phyloP scores from a whole-genome alignment of 345 rosid genomes.

The Hibiscus mutabilis region DNA sequence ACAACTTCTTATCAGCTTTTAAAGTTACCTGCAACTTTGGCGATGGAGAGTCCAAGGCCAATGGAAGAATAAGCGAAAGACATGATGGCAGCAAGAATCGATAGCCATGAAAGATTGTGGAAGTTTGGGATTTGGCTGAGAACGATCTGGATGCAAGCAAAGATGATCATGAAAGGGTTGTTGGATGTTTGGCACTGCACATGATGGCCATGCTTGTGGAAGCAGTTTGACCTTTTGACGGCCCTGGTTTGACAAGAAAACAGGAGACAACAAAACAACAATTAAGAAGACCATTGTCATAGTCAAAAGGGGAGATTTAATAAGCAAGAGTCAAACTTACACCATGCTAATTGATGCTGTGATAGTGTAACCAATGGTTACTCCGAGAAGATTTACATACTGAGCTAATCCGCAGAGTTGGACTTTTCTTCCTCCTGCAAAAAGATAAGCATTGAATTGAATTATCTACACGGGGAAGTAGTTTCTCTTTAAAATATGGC shows the following conservation, averaged over 20 bases:
- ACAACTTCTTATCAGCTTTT: too few species aligned
- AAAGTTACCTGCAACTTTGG: conserved; percentile 38
- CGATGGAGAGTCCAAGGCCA: conserved; percentile 72
- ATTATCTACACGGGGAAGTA: too few species aligned
- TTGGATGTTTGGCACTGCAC: conserved; percentile 47
- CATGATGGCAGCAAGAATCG: conserved; percentile 78
- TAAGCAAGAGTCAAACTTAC: conserved; percentile 36
- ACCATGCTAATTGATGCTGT: conserved; percentile 91
- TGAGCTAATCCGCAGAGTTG: conserved; percentile 77
- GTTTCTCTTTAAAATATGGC: too few species aligned
- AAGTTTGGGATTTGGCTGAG: conserved; percentile 86
- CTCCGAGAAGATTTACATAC: conserved; percentile 58
- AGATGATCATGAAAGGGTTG: conserved; percentile 58
- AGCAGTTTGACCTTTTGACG: conserved; percentile 65
- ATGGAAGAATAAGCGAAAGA: conserved; percentile 79
- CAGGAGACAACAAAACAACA: background rate
- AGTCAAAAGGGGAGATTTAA: background rate
- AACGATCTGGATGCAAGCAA: conserved; percentile 59
- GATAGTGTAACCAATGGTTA: conserved; percentile 79
- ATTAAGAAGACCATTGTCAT: background rate
- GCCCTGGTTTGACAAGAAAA: conserved; percentile 40
- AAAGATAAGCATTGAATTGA: background rate
- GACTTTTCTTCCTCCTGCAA: conserved; percentile 50
- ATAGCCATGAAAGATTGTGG: conserved; percentile 84
- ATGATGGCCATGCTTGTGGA: conserved; percentile 57